Conservation (phyloP, 2,329 filamentous ascomycete genomes). For the Aspergillus jensenii region DNA sequence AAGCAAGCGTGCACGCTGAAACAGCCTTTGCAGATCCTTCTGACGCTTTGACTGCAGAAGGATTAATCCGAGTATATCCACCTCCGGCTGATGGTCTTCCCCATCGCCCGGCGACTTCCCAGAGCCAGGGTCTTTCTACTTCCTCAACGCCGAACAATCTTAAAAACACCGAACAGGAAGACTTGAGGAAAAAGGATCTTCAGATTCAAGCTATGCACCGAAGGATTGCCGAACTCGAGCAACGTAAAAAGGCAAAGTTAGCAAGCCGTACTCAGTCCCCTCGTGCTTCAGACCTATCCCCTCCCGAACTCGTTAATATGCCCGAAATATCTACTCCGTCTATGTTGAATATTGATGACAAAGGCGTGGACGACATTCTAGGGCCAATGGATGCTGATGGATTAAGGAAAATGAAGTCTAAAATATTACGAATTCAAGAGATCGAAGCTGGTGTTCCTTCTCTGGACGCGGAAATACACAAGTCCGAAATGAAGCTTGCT, state of each 20-base stretch:
- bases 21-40: constrained; percentile 29
- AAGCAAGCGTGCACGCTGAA: constrained; percentile 30
- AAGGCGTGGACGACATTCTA: neutral
- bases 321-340: neutral
- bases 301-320: constrained; percentile 14
- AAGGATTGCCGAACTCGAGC: constrained; percentile 52
- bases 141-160: constrained; percentile 38
- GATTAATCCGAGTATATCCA: constrained; percentile 44
- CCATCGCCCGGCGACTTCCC: constrained; percentile 41
- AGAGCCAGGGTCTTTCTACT: constrained; percentile 41
- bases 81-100: constrained; percentile 44
- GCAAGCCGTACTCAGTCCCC: constrained; percentile 39
- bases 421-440: constrained; percentile 46
- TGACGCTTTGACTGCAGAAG: constrained; percentile 16
- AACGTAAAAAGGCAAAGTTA: constrained; percentile 44
- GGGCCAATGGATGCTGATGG: constrained; percentile 20
- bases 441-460: constrained; percentile 50
- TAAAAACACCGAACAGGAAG: constrained; percentile 39
- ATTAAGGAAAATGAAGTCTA: constrained; percentile 36
- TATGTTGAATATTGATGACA: neutral
- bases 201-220: constrained; percentile 49
- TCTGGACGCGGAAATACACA: constrained; percentile 46
- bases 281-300: constrained; percentile 25
- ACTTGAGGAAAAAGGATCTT: constrained; percentile 49
- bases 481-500: constrained; percentile 34